Base-by-base conservation (phyloP, 306 rosid species). In the Begonia fuchsioides region DNA sequence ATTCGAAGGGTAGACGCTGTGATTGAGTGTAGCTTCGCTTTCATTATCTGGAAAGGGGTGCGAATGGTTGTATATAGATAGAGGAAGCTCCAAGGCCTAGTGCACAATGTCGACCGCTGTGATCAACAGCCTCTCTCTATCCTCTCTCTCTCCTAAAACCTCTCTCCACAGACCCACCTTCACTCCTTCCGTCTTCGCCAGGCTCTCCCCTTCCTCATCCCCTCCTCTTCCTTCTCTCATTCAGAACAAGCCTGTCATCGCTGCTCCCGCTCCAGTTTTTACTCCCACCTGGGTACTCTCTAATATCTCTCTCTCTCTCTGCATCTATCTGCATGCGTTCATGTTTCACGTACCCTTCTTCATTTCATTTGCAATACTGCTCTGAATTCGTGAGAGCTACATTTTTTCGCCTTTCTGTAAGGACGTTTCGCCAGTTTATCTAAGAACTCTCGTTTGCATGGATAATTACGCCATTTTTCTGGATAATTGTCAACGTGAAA, bases 81-180 rank as follows among this genome's bases (percentile, higher is more conserved):
- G 20, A 49, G 35, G 39, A 2, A 39, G 32, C 7, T 32, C 32
- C 32, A 56, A 56, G 56, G 64, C 16, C 8, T 50, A 3, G 35
- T 53, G 69, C 67, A 65, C 78, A 63, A 85, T 90, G 98, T 81
- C 97, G 66, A 52, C 87, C 40, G 63, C 94, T 66, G 61, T 95
- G 15, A 65, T 79, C 44, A 81, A 84, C 82, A 62, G 71, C 9
- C 58, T 54, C 43, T 70, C 73, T 48, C 66, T 81, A 15, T 64
- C 77, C 69, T 74, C 86, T 1, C 38, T 54, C 38, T 66, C 95
- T 41, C 50, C 70, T 12, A 61, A 62, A 47, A 54, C 68, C 43
- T 60, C 64, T 7, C 61, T 63, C 13, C 75, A 15, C 18, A 81
- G 47, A 66, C 11, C 64, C 61, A 64, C 96, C 62, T 75, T 63